These are phyloP conservation scores for Peniophora sp. DNA, from an alignment of 1,284 basidiomycete species.

Conservation along the genomic window DNA sequence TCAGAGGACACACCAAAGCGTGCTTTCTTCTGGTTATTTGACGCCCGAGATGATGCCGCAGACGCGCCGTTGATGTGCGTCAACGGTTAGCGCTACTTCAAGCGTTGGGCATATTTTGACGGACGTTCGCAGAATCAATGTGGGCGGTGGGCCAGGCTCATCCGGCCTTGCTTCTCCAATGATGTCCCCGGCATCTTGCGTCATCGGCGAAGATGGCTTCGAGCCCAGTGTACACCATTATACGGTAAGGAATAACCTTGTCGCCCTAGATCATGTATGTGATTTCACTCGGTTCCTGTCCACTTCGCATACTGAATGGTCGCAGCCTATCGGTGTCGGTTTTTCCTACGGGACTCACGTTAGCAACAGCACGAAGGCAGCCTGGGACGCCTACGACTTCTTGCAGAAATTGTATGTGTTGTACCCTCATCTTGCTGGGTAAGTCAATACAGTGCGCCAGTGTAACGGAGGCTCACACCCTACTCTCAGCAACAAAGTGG, in stretches of 20 bases:
- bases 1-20: neutral
- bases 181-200: neutral
- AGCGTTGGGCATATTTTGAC: neutral
- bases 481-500: constrained; percentile 17
- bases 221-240: constrained; percentile 19
- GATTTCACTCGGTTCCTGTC: too few species aligned
- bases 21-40: neutral
- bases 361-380: constrained; percentile 21
- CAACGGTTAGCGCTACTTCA: neutral
- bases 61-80: neutral
- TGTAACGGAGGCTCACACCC: neutral
- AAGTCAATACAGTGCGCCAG: neutral
- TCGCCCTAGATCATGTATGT: constrained; percentile 25
- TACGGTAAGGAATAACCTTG: constrained; percentile 22
- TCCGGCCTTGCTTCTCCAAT: neutral
- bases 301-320: too few species aligned
- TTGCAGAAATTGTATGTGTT: constrained; percentile 24
- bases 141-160: neutral
- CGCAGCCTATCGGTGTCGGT: constrained; percentile 23
- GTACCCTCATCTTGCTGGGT: constrained; percentile 20
- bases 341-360: constrained; percentile 23
- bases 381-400: constrained; percentile 26
- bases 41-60: neutral
- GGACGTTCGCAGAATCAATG: neutral
- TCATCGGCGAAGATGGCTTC: constrained; percentile 1